phyloP scores from a whole-genome alignment of 352 stramenopile genomes.

The Pythium brachiatum region DNA sequence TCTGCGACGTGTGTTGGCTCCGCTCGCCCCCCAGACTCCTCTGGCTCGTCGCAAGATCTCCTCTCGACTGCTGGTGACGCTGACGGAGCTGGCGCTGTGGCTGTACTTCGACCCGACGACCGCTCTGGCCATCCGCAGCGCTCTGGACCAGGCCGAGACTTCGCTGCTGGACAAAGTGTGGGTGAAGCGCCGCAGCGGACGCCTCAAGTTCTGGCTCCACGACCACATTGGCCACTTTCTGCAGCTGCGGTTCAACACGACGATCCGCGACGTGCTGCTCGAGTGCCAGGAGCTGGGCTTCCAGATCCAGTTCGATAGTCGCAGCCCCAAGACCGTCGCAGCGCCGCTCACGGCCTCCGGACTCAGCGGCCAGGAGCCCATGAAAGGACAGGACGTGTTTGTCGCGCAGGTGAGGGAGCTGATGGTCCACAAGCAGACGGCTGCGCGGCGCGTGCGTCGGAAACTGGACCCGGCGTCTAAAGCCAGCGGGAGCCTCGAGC shows the following conservation, averaged over 20 bases:
- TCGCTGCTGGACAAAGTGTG: background rate
- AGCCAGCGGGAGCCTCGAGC: background rate
- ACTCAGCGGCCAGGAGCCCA: background rate
- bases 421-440: background rate
- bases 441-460: background rate
- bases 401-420: conserved; percentile 18
- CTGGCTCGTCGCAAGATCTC: conserved; percentile 3
- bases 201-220: conserved; percentile 12
- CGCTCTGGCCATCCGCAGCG: background rate
- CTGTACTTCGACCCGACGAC: conserved; percentile 3
- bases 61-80: conserved; percentile 3
- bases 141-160: background rate
- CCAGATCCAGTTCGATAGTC: conserved; percentile 8
- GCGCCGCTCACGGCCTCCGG: background rate
- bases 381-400: conserved; percentile 16
- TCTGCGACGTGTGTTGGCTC: conserved; percentile 1
- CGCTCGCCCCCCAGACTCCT: background rate
- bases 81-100: conserved; percentile 13
- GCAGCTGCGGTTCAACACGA: conserved; percentile 6
- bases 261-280: conserved; percentile 14
- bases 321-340: background rate
- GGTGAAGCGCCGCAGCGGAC: conserved; percentile 1
- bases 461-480: background rate
- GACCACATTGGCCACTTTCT: conserved; percentile 13
- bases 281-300: conserved; percentile 12